Evolutionary conservation across 73 alveolate genomes (phyloP), one percentile per base, ranked within the genome.

Genomic region (Paraurostyla sp.): DNA sequence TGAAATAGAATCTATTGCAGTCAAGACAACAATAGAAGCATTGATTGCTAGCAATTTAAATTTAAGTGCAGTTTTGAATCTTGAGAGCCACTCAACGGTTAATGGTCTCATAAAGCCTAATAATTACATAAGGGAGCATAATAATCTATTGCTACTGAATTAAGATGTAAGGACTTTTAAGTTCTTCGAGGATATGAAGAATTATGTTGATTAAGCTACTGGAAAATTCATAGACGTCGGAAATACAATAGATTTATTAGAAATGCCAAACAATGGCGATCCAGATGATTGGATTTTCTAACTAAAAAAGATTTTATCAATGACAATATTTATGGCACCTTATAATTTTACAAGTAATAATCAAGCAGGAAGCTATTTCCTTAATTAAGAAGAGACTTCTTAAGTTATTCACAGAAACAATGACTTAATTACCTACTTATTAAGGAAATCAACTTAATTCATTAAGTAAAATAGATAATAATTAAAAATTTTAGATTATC

Each of bases 281-380:
- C 82, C 82, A 18, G 41, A 65, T 38, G 82, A 65, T 22, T 65
- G 82, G 82, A 23, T 65, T 38, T 65, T 65, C 41, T 38, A 65
- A 65, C 35, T 65, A 33, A 65, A 65, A 22, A 65, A 65, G 58
- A 65, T 40, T 6, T 30, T 65, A 18, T 2, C 59, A 2, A 65
- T 65, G 82, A 65, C 82, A 38, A 38, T 65, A 38, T 65, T 65
- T 9, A 36, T 65, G 11, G 82, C 82, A 18, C 60, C 82, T 6
- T 13, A 6, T 20, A 40, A 40, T 65, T 16, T 65, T 1, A 65
- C 16, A 58, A 58, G 25, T 38, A 6, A 6, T 33, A 36, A 15
- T 38, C 41, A 6, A 16, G 18, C 41, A 58, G 82, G 16, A 38
- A 40, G 16, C 2, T 65, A 22, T 65, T 65, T 40, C 25, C n/a